Evolutionary conservation across 2,329 filamentous ascomycete genomes (phyloP), one percentile per base, ranked within the genome.

Genomic region (Fusarium oligoseptatum): DNA sequence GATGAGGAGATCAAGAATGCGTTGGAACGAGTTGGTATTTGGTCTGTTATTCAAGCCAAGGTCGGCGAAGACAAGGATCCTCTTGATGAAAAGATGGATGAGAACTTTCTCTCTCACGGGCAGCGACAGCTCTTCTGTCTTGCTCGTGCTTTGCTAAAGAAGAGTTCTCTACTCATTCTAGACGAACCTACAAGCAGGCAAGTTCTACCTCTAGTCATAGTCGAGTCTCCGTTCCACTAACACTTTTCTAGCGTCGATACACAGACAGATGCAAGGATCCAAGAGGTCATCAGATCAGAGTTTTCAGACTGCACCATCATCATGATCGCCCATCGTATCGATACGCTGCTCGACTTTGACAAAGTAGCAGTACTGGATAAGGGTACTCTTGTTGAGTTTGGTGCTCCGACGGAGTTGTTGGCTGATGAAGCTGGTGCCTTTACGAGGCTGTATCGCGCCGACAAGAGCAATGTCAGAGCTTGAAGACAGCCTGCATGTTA

Each of bases 21-120:
- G 0, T 79, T 91, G 2, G 77, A 84, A 12, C 84, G 85, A 17
- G 87, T 89, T 0, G 83, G 85, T 5, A 79, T 91, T 1, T 86
- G 83, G 82, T 76, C 83, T 2, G 77, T 83, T 1, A 81, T 90
- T 8, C 77, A 82, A n/a, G 74, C 80, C 4, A 82, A 82, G 36
- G 82, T 84, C 17, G 84, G 82, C 0, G 84, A 67, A 1, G 71
- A 61, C 3, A 74, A 71, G 7, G 58, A 68, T 10, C 70, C 74
- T 1, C 74, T 89, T 1, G 78, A 81, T 7, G 72, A 75, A 24
- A 81, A 83, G 62, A 79, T 83, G 71, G 75, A 81, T 12, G 78
- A 80, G 63, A 78, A 85, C 70, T 86, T 77, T 48, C 57, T 82
- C n/a, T 82, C 81, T 6, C 81, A 81, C 15, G 81, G 81, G 0